Evolutionary conservation across 192 early-diverging fungal species (phyloP).

Genomic region (Chytriomyces confervae): DNA sequence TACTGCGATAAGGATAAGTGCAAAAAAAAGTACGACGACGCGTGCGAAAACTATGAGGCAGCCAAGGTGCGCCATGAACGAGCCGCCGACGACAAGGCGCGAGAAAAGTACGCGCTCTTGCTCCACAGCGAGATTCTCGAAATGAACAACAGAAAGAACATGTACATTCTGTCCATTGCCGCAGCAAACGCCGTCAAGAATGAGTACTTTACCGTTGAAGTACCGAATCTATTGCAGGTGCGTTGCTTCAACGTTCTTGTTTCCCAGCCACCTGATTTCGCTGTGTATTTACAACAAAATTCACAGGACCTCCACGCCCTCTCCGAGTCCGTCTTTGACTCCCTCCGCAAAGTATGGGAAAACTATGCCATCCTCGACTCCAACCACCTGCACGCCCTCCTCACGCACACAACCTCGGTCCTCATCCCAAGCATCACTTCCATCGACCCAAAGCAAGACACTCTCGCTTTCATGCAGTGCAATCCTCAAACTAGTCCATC

Average conservation of each 20-base stretch:
- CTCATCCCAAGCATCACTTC: slow-evolving; percentile 41
- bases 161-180: slow-evolving; percentile 68
- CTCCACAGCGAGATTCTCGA: slow-evolving; percentile 68
- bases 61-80: slow-evolving; percentile 62
- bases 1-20: slow-evolving; percentile 68
- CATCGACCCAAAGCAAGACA: slow-evolving; percentile 62
- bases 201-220: slow-evolving; percentile 66
- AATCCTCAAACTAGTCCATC: slow-evolving; percentile 31
- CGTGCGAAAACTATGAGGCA: slow-evolving; percentile 68
- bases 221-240: slow-evolving; percentile 68
- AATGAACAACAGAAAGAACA: slow-evolving; percentile 71
- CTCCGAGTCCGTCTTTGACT: slow-evolving; percentile 57
- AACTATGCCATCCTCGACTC: slow-evolving; percentile 56
- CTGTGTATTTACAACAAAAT: not conserved
- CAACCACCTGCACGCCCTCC: slow-evolving; percentile 14
- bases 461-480: slow-evolving; percentile 32
- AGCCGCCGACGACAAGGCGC: slow-evolving; percentile 64
- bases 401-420: slow-evolving; percentile 37
- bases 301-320: slow-evolving; percentile 67
- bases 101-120: slow-evolving; percentile 54
- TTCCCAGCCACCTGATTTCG: not conserved
- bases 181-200: slow-evolving; percentile 67
- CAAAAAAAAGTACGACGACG: slow-evolving; percentile 67
- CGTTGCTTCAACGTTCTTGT: slow-evolving; percentile 9
- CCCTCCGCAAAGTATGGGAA: slow-evolving; percentile 60